Conservation (phyloP, 345 rosid species). For the Excoecaria cochinchinensis region DNA sequence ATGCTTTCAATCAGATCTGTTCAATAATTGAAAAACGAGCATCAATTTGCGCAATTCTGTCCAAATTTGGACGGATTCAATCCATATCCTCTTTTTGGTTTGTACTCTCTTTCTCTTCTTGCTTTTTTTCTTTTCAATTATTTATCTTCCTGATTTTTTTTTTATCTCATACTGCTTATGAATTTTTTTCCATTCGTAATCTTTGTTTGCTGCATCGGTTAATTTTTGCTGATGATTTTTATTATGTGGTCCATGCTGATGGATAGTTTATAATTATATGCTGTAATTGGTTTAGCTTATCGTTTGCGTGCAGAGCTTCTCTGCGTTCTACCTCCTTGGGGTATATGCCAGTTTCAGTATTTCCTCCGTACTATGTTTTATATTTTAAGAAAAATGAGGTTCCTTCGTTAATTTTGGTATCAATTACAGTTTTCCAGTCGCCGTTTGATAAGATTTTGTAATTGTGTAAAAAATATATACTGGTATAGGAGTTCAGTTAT, state of each 20-base stretch:
- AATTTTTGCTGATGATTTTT: not conserved
- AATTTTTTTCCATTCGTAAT: not conserved
- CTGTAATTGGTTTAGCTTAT: not conserved
- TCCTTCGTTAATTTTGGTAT: not conserved
- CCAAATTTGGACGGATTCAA: conserved; percentile 1
- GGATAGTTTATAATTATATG: not conserved
- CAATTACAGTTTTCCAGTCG: too few relatives aligned
- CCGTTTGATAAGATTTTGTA: not conserved
- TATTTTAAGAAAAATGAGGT: not conserved
- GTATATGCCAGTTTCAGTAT: not conserved
- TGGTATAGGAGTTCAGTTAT: not conserved
- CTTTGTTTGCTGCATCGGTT: not conserved
- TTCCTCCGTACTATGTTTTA: not conserved
- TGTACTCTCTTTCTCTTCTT: conserved; percentile 3
- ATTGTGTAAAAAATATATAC: not conserved
- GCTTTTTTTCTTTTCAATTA: not conserved
- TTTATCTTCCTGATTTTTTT: not conserved
- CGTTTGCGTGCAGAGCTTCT: not conserved
- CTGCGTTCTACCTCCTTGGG: not conserved
- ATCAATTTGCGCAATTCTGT: not conserved
- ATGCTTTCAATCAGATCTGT: not conserved
- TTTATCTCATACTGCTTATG: too few relatives aligned
- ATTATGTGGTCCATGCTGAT: not conserved
- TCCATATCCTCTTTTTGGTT: conserved; percentile 13
- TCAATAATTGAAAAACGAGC: too few relatives aligned